Base-by-base conservation (phyloP, 768 basidiomycete genomes). In the Dioszegia aurantiaca region DNA sequence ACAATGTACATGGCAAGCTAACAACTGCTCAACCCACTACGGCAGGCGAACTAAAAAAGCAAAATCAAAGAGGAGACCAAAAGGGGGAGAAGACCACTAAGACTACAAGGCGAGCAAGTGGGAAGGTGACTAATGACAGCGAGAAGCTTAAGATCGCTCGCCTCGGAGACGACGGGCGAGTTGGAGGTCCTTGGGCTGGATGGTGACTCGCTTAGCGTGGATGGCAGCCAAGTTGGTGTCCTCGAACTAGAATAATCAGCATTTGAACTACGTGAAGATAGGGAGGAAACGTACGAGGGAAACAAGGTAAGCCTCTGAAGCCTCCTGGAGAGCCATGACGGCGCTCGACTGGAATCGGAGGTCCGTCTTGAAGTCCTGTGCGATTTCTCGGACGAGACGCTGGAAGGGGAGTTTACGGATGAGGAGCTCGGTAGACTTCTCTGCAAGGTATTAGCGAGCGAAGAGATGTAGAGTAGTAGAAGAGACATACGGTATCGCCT, bases 361-460 rank as follows among this genome's bases (percentile, higher is more conserved):
- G 58, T 30, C 40, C 42, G 63, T 56, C 53, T 93, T 93, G 84
- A 93, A 91, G 78, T 90, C 90, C 79, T 91, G 89, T n/a, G 89
- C 89, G 68, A 92, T 91, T 80, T 92, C 87, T 61, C 76, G 90
- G 64, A 97, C 93, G 67, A 98, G 85, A 71, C 93, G 85, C 81
- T 97, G 93, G 91, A 97, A 97, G 67, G 94, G 94, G 65, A 98
- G 89, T 86, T 97, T 97, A 81, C 94, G 85, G 83, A 98, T 97
- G 74, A 98, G 85, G 68, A 99, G 87, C 83, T 97, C 94, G 64
- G 94, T 97, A 63, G 90, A 92, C 36, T 58, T 62, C 49, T 53
- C 43, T 41, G 37, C 28, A 23, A 24, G 24, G 37, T 33, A 16
- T 58, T 17, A 43, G 42, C 46, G 12, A 23, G n/a, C 9, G 4